phyloP scores from a whole-genome alignment of 2,329 filamentous ascomycete species.

The Pseudocercospora fuligena region DNA sequence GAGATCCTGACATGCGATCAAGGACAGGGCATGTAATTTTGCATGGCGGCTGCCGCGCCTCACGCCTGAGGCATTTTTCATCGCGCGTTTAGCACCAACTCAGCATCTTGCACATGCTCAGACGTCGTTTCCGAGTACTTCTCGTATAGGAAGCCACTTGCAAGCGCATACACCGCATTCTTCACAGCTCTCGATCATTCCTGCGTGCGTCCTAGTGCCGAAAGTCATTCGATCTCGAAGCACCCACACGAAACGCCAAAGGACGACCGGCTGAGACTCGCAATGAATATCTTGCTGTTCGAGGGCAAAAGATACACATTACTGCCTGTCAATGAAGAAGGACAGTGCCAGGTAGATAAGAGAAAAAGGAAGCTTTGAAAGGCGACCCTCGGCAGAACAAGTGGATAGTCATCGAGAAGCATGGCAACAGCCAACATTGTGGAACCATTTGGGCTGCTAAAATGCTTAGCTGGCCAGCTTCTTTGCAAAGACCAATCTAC shows the following conservation, averaged over 20 bases:
- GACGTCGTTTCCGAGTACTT: background rate
- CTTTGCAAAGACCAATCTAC: background rate
- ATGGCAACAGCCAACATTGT: background rate
- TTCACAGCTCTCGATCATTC: background rate
- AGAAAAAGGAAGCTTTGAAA: background rate
- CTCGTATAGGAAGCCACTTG: background rate
- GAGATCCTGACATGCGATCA: background rate
- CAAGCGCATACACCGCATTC: background rate
- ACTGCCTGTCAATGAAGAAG: background rate
- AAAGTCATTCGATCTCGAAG: background rate
- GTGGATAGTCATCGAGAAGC: background rate
- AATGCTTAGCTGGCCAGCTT: constrained; percentile 9
- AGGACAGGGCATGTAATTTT: background rate
- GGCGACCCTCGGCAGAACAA: background rate
- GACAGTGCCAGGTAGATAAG: background rate
- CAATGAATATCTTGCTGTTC: background rate
- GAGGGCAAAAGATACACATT: background rate
- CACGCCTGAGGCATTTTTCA: background rate
- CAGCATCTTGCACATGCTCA: background rate
- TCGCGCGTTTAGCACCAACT: background rate
- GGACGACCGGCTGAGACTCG: background rate
- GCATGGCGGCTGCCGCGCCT: background rate
- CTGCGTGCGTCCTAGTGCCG: background rate
- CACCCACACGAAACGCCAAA: background rate
- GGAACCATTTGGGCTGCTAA: background rate